These are phyloP conservation scores for Talaromyces sp. DNA, from an alignment of 2,329 filamentous ascomycete species.

Conservation along the genomic window DNA sequence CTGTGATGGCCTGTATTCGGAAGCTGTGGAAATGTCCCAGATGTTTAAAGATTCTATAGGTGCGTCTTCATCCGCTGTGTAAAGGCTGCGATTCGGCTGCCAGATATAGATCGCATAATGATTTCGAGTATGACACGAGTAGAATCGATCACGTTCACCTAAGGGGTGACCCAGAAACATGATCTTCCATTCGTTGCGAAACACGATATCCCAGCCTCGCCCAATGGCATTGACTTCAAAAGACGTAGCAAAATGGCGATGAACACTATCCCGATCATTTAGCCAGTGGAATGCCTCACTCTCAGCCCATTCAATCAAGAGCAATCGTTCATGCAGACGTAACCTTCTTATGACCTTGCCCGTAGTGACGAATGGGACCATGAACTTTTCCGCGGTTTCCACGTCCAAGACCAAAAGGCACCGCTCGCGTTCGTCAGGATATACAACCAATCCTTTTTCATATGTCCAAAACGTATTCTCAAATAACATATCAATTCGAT, in stretches of 20 bases:
- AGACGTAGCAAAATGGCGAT: slow-evolving; percentile 59
- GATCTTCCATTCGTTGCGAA: slow-evolving; percentile 60
- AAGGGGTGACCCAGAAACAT: slow-evolving; percentile 57
- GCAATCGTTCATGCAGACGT: slow-evolving; percentile 52
- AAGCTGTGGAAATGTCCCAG: slow-evolving; percentile 57
- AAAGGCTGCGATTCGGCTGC: slow-evolving; percentile 57
- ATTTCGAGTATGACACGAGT: slow-evolving; percentile 56
- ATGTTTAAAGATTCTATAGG: slow-evolving; percentile 58
- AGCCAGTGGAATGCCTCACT: slow-evolving; percentile 50
- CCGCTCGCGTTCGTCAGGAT: slow-evolving; percentile 40
- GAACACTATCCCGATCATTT: slow-evolving; percentile 51
- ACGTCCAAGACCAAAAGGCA: slow-evolving; percentile 51
- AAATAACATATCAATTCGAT: slow-evolving; percentile 35
- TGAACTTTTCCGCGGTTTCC: slow-evolving; percentile 40
- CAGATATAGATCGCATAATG: slow-evolving; percentile 63
- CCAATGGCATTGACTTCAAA: slow-evolving; percentile 47
- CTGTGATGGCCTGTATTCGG: slow-evolving; percentile 50
- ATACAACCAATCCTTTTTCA: slow-evolving; percentile 57
- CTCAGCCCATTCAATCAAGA: slow-evolving; percentile 65
- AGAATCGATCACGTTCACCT: slow-evolving; percentile 59
- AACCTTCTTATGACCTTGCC: slow-evolving; percentile 55
- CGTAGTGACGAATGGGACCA: slow-evolving; percentile 52
- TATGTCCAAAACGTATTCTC: slow-evolving; percentile 53
- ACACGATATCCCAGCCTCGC: slow-evolving; percentile 45
- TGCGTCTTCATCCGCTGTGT: slow-evolving; percentile 52